Evolutionary conservation across 164 flowering plant species (phyloP), one percentile per base, ranked within the genome.

Genomic region (Umbilicus rupestris): DNA sequence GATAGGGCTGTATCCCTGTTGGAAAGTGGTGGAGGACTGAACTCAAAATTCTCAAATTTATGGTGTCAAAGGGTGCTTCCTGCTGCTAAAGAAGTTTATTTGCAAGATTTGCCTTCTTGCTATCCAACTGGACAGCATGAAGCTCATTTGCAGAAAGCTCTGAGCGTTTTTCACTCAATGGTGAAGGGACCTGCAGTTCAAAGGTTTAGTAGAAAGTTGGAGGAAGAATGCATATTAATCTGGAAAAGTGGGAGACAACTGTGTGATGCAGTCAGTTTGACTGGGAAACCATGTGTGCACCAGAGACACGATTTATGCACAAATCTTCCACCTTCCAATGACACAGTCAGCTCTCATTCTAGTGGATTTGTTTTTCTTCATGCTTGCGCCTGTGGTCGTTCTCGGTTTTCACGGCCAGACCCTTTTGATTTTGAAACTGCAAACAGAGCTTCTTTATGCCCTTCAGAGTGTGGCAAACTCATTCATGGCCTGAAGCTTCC

Each of bases 381-480:
- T 78, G 96, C 98, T 17, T 92, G 98, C 79, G 84, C 96, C 65
- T 92, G 96, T 86, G 98, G 98, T 31, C 96, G 98, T 49, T 81
- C 87, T 50, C 80, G 96, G 65, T 69, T 67, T 49, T 65, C 87
- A 31, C 81, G 87, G 49, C 72, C 79, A 39, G 98, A 92, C 72
- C 98, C 96, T 73, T 92, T 92, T 79, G 96, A 92, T 78, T 87
- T 85, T 78, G 83, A 84, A 73, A 80, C 86, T 55, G 98, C 98
- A 59, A 87, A 90, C 70, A 41, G 72, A 68, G 72, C 75, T 30
- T 83, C 68, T 28, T 83, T 69, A 73, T 68, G 75, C 73, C 90
- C 81, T 72, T 74, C 77, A 7, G 84, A 88, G 69, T 92, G 98
- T 75, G 90, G 88, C 72, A 80, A 81, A 67, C 80, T 81, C 44